Evolutionary conservation across 371 early-diverging fungal genomes (phyloP), one percentile per base, ranked within the genome.

Genomic region (Phascolomyces articulosus): DNA sequence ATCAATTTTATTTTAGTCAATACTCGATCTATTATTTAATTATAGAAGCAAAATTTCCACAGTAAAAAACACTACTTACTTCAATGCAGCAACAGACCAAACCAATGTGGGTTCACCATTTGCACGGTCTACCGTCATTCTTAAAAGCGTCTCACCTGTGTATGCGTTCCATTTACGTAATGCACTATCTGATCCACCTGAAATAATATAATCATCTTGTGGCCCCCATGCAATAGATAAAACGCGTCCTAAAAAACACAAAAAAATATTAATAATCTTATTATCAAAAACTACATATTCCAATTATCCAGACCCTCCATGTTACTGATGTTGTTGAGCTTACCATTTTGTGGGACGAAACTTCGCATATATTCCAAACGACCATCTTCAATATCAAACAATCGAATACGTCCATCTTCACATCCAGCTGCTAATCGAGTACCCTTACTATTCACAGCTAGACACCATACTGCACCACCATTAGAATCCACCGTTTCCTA

Each of bases 391-490:
- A 97, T 90, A 70, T 91, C 87, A 66, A 95, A 95, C 28, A 96
- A 71, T 40, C 96, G 86, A 56, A 96, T 88, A 63, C 88, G 85
- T 0, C 96, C 97, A 80, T 98, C 98, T 69, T 96, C 97, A 69
- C 95, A 96, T 16, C 96, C 97, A 28, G 95, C 88, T 23, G 95
- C 97, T 24, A 97, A 78, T 31, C 81, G 72, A 11, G 93, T 92
- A 62, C 93, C 87, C 29, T 79, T 79, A 28, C 85, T 89, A 63
- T 93, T 92, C 13, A 86, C 89, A n/a, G 93, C 89, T 83, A 96
- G 88, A 74, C 95, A 93, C 96, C 96, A 96, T 20, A 97, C 85
- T 4, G 96, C 91, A 40, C 98, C 97, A 69, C 98, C 98, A 61
- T 91, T 87, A 20, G 93, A 91, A 66, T 94, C 93, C 9, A 91